These are phyloP conservation scores for Stagonosporopsis tanaceti DNA, from an alignment of 2,329 filamentous ascomycete genomes.

Conservation along the genomic window DNA sequence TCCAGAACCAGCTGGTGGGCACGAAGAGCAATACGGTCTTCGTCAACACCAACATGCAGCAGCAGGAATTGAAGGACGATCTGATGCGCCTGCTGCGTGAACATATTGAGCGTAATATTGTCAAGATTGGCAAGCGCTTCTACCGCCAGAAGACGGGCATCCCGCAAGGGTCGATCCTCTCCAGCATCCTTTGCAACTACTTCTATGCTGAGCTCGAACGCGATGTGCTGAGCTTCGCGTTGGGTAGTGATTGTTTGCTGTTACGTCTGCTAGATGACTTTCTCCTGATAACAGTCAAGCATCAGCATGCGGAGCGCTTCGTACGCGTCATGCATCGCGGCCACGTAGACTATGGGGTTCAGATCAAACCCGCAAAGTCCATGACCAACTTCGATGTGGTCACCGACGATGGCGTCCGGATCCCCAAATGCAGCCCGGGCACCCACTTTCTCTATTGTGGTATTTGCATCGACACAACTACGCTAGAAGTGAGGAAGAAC, in stretches of 20 bases:
- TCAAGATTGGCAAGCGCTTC: slow-evolving; percentile 87
- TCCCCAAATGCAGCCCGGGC: slow-evolving; percentile 50
- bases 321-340: slow-evolving; percentile 82
- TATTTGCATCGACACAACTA: slow-evolving; percentile 74
- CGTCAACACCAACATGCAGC: slow-evolving; percentile 71
- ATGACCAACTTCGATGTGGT: slow-evolving; percentile 80
- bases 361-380: slow-evolving; percentile 79
- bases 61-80: slow-evolving; percentile 63
- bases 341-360: slow-evolving; percentile 79
- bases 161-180: slow-evolving; percentile 90
- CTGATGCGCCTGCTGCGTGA: slow-evolving; percentile 76
- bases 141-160: slow-evolving; percentile 90
- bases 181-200: slow-evolving; percentile 88
- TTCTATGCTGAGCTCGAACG: slow-evolving; percentile 91
- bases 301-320: slow-evolving; percentile 73
- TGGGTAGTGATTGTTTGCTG: slow-evolving; percentile 68
- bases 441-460: slow-evolving; percentile 91
- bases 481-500: slow-evolving; percentile 78
- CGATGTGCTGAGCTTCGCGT: slow-evolving; percentile 72
- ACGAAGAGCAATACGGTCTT: slow-evolving; percentile 73
- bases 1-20: slow-evolving; percentile 39
- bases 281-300: slow-evolving; percentile 79
- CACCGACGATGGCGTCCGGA: slow-evolving; percentile 59
- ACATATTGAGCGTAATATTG: slow-evolving; percentile 84
- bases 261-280: slow-evolving; percentile 93